These are phyloP conservation scores for Hypoxylon trugodes DNA, from an alignment of 495 filamentous ascomycete genomes.

Conservation along the genomic window DNA sequence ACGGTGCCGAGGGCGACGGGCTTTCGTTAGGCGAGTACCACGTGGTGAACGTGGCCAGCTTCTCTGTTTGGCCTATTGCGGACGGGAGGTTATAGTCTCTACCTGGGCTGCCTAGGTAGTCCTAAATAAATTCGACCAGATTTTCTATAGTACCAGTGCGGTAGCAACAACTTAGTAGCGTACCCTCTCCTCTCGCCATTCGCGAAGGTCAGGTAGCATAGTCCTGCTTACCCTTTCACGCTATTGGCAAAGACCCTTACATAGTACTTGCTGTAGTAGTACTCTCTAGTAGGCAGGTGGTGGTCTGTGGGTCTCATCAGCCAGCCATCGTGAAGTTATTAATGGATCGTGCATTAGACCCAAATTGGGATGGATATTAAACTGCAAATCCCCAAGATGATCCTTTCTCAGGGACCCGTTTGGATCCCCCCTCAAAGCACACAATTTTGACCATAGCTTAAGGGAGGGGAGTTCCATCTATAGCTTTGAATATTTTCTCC, in stretches of 20 bases:
- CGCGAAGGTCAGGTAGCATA: conserved; percentile 33
- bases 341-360: conserved; percentile 42
- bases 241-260: conserved; percentile 43
- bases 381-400: conserved; percentile 38
- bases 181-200: conserved; percentile 20
- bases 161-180: no score
- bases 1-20: conserved; percentile 30
- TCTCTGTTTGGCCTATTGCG: conserved; percentile 31
- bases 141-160: no score
- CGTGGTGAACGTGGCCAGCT: conserved; percentile 42
- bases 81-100: conserved; percentile 27
- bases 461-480: conserved; percentile 19
- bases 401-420: conserved; percentile 31
- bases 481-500: conserved; percentile 23
- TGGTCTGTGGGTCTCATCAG: conserved; percentile 37
- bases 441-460: conserved; percentile 37
- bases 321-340: conserved; percentile 42
- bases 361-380: conserved; percentile 41
- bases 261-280: conserved; percentile 26
- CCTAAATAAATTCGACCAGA: conserved; percentile 40
- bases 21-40: conserved; percentile 36
- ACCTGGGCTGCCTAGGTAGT: no score
- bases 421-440: conserved; percentile 15
- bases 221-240: conserved; percentile 35
- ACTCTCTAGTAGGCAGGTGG: conserved; percentile 40